Evolutionary conservation across 306 rosid species (phyloP), one percentile per base, ranked within the genome.

Genomic region (Nissolia schottii): DNA sequence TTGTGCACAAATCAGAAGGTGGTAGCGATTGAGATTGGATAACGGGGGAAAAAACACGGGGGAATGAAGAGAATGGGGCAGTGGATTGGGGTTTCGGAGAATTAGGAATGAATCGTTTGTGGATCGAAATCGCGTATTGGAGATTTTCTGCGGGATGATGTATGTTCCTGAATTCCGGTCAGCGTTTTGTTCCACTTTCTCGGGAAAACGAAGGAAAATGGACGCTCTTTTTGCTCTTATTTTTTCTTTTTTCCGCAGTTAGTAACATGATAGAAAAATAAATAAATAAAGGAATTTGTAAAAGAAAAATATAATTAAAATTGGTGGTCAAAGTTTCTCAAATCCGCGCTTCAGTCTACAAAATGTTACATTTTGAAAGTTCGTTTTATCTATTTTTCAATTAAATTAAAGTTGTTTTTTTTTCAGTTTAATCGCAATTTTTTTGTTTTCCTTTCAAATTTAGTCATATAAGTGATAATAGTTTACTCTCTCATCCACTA

Each of bases 131-230:
- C 7, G 48, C 13, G 53, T 27, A 69, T 18, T 60, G 6, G 6
- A 31, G 46, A 0, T 43, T 73, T 16, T 11, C 18, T 22, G 15
- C 18, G 20, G 35, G 27, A 14, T 28, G 15, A 8, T 43, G 12
- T 34, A n/a, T 16, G 63, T 14, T 50, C 55, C 22, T 74, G 22
- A 22, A 61, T 79, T 79, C 12, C n/a, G 54, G 76, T 73, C 66
- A 56, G 10, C 69, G 37, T 60, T 77, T 49, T 72, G 74, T 70
- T 76, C 82, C 86, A 48, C 7, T 54, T 71, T 73, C 71, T 76
- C 65, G 73, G 81, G 73, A 57, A 84, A 81, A 65, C 31, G 28
- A 50, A 64, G 57, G 80, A 69, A 45, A 22, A 67, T 28, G 27
- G 40, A 28, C 23, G 19, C 31, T 51, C 6, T 63, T 20, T 64